Conservation (phyloP, 2,329 filamentous ascomycete species). For the Cladosporium sp. region DNA sequence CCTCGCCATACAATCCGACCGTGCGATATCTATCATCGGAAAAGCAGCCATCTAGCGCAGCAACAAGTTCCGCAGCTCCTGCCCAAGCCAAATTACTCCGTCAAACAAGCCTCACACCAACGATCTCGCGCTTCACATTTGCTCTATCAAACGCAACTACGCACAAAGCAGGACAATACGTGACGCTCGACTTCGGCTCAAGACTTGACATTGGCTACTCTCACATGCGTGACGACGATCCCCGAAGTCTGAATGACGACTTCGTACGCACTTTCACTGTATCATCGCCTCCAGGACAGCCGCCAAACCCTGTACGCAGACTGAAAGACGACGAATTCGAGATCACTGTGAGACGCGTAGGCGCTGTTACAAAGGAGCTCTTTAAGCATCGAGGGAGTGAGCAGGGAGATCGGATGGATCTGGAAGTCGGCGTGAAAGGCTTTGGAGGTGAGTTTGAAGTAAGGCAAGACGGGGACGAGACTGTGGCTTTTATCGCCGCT, state of each 20-base stretch:
- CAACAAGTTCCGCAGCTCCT: constrained; percentile 8
- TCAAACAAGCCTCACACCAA: constrained; percentile 60
- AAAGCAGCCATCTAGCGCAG: constrained; percentile 28
- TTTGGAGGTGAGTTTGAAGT: constrained; percentile 64
- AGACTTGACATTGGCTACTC: constrained; percentile 70
- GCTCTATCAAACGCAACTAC: constrained; percentile 36
- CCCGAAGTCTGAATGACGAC: constrained; percentile 77
- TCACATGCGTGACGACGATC: constrained; percentile 81
- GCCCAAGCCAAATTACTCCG: constrained; percentile 54
- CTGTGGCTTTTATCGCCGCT: constrained; percentile 64
- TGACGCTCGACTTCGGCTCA: constrained; percentile 66
- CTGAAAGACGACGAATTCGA: constrained; percentile 53
- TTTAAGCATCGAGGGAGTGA: constrained; percentile 40
- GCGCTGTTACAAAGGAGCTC: constrained; percentile 63
- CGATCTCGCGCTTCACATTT: constrained; percentile 63
- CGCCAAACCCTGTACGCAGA: constrained; percentile 22
- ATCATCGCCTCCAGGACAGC: constrained; percentile 51
- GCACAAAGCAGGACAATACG: constrained; percentile 71
- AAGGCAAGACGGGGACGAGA: constrained; percentile 31
- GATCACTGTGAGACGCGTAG: constrained; percentile 67
- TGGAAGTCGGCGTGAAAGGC: constrained; percentile 63
- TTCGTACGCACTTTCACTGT: constrained; percentile 80
- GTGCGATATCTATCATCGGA: constrained; percentile 64
- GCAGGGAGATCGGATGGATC: constrained; percentile 36
- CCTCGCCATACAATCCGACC: constrained; percentile 75